These are phyloP conservation scores for Aegilops tauschii DNA, from an alignment of 176 grass and related monocot species.

Conservation along the genomic window DNA sequence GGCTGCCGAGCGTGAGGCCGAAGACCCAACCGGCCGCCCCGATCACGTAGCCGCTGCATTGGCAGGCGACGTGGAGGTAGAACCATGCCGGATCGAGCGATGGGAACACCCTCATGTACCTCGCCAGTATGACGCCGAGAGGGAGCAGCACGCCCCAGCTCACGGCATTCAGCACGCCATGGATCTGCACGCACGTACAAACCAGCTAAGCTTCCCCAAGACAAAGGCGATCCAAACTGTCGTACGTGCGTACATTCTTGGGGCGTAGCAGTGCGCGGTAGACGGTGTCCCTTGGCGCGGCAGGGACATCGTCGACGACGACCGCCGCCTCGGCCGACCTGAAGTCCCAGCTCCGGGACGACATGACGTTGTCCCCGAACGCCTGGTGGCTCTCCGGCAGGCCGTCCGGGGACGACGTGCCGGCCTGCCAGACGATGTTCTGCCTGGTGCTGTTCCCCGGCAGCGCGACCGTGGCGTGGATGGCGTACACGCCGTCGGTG, in stretches of 20 bases:
- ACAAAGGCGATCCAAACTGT: neutral
- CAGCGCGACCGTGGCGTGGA: slow-evolving; percentile 41
- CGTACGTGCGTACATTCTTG: neutral
- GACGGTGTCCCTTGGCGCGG: neutral
- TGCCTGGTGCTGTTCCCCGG: slow-evolving; percentile 39
- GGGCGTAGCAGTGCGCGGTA: neutral
- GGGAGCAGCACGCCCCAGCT: slow-evolving; percentile 11
- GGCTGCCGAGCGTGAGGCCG: neutral
- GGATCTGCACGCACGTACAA: neutral
- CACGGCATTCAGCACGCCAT: slow-evolving; percentile 13
- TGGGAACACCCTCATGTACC: slow-evolving; percentile 23
- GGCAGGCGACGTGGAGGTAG: slow-evolving; percentile 3
- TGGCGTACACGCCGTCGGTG: slow-evolving; percentile 28
- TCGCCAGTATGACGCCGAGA: slow-evolving; percentile 1
- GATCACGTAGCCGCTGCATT: slow-evolving; percentile 23
- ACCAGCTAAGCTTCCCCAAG: neutral
- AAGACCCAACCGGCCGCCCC: neutral
- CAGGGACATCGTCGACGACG: neutral
- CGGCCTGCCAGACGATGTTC: slow-evolving; percentile 50
- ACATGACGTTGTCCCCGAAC: neutral
- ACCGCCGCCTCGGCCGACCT: neutral
- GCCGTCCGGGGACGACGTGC: neutral
- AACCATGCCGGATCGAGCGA: slow-evolving; percentile 14
- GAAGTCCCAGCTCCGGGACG: slow-evolving; percentile 32
- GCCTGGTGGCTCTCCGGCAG: slow-evolving; percentile 6